Evolutionary conservation across 352 stramenopile species (phyloP).

Genomic region (Pythium aristosporum): DNA sequence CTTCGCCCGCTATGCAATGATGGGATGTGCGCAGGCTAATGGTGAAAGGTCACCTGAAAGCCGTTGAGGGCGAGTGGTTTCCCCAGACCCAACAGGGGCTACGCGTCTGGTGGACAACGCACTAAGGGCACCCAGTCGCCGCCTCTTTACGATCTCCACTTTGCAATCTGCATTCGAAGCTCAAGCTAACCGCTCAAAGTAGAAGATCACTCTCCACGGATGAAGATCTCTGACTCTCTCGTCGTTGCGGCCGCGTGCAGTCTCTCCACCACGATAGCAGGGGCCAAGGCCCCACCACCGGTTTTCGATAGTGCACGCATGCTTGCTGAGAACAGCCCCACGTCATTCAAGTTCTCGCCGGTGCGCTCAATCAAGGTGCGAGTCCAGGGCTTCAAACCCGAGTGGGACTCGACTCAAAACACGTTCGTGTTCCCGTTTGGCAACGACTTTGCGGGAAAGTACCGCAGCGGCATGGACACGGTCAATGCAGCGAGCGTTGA

Average conservation of each 20-base stretch:
- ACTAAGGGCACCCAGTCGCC: too few species aligned
- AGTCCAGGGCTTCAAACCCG: conserved; percentile 46
- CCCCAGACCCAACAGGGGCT: too few species aligned
- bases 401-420: conserved; percentile 34
- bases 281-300: background rate
- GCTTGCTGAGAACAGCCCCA: background rate
- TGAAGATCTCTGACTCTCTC: conserved; percentile 10
- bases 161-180: conserved; percentile 1
- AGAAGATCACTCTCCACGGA: background rate
- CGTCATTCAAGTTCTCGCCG: background rate
- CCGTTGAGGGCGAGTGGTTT: background rate
- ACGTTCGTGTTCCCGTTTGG: conserved; percentile 40
- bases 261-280: background rate
- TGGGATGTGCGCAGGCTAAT: too few species aligned
- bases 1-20: too few species aligned
- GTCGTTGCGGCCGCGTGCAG: background rate
- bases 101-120: too few species aligned
- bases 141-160: too few species aligned
- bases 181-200: background rate
- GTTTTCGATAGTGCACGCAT: background rate
- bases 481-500: conserved; percentile 82
- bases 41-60: too few species aligned
- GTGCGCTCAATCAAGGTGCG: conserved; percentile 57
- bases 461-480: conserved; percentile 65
- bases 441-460: conserved; percentile 29